Evolutionary conservation across 352 stramenopile genomes (phyloP).

Genomic region (Phytophthora europaea): DNA sequence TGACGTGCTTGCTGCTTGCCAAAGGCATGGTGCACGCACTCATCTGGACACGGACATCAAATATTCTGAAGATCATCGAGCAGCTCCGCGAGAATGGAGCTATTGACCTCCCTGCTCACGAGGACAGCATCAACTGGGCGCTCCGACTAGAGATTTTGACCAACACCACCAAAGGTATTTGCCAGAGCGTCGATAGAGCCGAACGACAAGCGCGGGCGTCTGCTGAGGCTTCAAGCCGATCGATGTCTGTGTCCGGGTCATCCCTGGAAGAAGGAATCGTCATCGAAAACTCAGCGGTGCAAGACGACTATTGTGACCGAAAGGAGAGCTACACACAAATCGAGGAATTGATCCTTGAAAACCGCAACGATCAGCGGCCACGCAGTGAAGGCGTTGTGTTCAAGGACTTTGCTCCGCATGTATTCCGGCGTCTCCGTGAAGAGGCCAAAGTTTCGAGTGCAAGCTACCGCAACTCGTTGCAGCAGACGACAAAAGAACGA

Average conservation of each 20-base stretch:
- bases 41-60: conserved; percentile 88
- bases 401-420: conserved; percentile 84
- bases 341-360: conserved; percentile 78
- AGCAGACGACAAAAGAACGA: conserved; percentile 81
- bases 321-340: conserved; percentile 84
- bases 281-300: conserved; percentile 6
- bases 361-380: conserved; percentile 62
- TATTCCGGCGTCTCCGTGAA: conserved; percentile 77
- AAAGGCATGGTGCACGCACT: conserved; percentile 87
- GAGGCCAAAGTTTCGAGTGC: conserved; percentile 68
- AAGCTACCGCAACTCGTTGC: conserved; percentile 74
- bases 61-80: conserved; percentile 81
- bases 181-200: conserved; percentile 70
- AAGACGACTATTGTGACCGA: conserved; percentile 61
- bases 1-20: conserved; percentile 74
- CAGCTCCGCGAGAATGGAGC: conserved; percentile 71
- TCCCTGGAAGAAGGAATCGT: conserved; percentile 32
- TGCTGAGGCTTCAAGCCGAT: conserved; percentile 39
- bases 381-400: conserved; percentile 76
- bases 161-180: conserved; percentile 90
- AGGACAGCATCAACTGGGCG: conserved; percentile 91
- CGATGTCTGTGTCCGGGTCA: conserved; percentile 23
- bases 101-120: conserved; percentile 67
- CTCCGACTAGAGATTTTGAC: conserved; percentile 88
- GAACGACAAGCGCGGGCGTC: conserved; percentile 67